These are phyloP conservation scores for Paraphaeosphaeria minitans DNA, from an alignment of 2,329 filamentous ascomycete genomes.

Conservation along the genomic window DNA sequence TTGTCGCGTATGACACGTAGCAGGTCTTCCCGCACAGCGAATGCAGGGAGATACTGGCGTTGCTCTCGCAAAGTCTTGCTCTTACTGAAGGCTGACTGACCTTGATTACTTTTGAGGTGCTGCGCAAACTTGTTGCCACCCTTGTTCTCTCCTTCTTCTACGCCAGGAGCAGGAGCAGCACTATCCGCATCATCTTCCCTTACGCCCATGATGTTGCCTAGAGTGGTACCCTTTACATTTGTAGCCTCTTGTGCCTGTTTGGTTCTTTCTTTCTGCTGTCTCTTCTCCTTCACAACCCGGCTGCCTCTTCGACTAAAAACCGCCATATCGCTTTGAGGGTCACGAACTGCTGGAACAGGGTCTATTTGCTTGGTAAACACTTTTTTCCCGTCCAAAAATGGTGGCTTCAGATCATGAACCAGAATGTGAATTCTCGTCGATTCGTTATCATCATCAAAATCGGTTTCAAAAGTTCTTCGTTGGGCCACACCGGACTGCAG, in stretches of 20 bases:
- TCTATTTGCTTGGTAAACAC: slow-evolving; percentile 98
- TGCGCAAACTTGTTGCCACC: slow-evolving; percentile 80
- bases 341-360: slow-evolving; percentile 88
- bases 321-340: slow-evolving; percentile 97
- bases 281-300: slow-evolving; percentile 85
- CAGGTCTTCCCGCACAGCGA: slow-evolving; percentile 93
- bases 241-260: slow-evolving; percentile 95
- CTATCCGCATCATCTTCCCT: slow-evolving; percentile 91
- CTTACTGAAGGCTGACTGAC: slow-evolving; percentile 87
- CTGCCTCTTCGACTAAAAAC: slow-evolving; percentile 97
- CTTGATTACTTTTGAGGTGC: slow-evolving; percentile 84
- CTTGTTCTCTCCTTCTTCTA: slow-evolving; percentile 74
- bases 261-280: slow-evolving; percentile 90
- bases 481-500: slow-evolving; percentile 95
- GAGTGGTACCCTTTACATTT: slow-evolving; percentile 84
- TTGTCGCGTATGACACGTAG: slow-evolving; percentile 93
- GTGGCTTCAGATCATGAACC: slow-evolving; percentile 90
- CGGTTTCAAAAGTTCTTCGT: slow-evolving; percentile 76
- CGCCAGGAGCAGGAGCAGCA: slow-evolving; percentile 75
- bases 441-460: slow-evolving; percentile 91
- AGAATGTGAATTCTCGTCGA: slow-evolving; percentile 86
- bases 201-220: slow-evolving; percentile 94
- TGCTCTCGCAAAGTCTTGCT: slow-evolving; percentile 91
- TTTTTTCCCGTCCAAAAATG: slow-evolving; percentile 91
- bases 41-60: slow-evolving; percentile 89